Evolutionary conservation across 2,329 filamentous ascomycete species (phyloP), one percentile per base, ranked within the genome.

Genomic region (Diaporthe sp.): DNA sequence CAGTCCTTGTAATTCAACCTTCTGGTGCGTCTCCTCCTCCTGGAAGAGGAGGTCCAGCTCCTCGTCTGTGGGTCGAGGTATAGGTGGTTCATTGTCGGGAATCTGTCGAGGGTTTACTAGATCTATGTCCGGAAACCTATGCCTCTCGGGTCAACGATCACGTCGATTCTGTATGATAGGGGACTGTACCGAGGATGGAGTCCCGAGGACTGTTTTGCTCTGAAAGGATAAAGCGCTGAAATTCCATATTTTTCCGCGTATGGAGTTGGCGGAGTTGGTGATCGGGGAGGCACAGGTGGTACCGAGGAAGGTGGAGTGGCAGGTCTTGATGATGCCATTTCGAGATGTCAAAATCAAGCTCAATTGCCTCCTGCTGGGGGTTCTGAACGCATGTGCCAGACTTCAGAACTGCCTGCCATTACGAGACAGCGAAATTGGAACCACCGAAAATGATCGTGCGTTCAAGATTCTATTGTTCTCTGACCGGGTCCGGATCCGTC

Each of bases 401-500:
- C 5, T 8, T 55, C 15, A 5, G 17, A 9, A 37, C 2, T 3
- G 7, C 6, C n/a, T 28, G n/a, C 2, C 2, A 20, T 37, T 25
- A 42, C 34, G 15, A 49, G 42, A 12, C 42, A 28, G 12, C 10
- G n/a, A 53, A 20, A 1, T 42, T 4, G 4, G 4, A 22, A 42
- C 1, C 15, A 55, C 9, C 2, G 47, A 39, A 13, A 55, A 17
- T 22, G n/a, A 53, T 8, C 8, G 47, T 12, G 4, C 13, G 34
- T 20, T 39, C 4, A 2, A 9, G 20, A 17, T 22, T 55, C n/a
- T 25, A 42, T 70, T 28, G 34, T 20, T 42, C 2, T 20, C 13
- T 28, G n/a, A 6, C 65, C 65, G 65, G 65, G 55, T 70, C 65
- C 65, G 65, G 65, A 70, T 70, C 65, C 65, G 65, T 70, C 65